Evolutionary conservation across 179 eudicot genomes (phyloP).

Genomic region (Vitellaria paradoxa): DNA sequence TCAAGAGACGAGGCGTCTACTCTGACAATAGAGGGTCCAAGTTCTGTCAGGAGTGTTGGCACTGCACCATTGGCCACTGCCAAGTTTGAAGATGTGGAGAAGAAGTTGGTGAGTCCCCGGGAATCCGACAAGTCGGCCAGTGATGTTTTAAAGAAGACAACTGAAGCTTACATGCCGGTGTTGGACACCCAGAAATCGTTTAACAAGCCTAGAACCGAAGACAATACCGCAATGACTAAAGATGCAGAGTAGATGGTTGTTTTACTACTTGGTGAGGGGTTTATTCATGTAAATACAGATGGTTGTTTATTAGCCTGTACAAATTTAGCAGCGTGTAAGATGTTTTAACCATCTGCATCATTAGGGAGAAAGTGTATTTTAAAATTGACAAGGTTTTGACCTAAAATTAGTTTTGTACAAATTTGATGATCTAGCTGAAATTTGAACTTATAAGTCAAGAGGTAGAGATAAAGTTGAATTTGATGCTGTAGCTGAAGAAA

Average conservation of each 20-base stretch:
- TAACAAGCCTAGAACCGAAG: constrained; percentile 49
- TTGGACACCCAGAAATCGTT: constrained; percentile 64
- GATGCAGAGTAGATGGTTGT: constrained; percentile 19
- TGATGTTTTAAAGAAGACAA: constrained; percentile 45
- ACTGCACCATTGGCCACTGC: constrained; percentile 90
- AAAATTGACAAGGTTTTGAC: too few relatives aligned
- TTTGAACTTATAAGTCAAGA: too few relatives aligned
- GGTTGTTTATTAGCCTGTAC: too few relatives aligned
- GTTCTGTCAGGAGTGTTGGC: constrained; percentile 50
- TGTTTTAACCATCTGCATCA: too few relatives aligned
- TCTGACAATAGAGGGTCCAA: constrained; percentile 72
- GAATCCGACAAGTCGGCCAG: constrained; percentile 41
- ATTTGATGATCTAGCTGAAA: too few relatives aligned
- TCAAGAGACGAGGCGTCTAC: constrained; percentile 77
- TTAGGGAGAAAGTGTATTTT: too few relatives aligned
- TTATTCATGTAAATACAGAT: background rate
- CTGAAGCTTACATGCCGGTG: constrained; percentile 49
- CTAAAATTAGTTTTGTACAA: too few relatives aligned
- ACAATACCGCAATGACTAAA: constrained; percentile 23
- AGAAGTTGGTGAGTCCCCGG: constrained; percentile 66
- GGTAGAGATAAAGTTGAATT: too few relatives aligned
- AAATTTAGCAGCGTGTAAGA: too few relatives aligned
- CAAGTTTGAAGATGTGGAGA: constrained; percentile 82
- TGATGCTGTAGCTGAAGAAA: too few relatives aligned
- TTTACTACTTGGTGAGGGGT: too few relatives aligned